Evolutionary conservation across 1,139 yeast species (phyloP), one percentile per base, ranked within the genome.

Genomic region (Protomyces lactucae-debilis): DNA sequence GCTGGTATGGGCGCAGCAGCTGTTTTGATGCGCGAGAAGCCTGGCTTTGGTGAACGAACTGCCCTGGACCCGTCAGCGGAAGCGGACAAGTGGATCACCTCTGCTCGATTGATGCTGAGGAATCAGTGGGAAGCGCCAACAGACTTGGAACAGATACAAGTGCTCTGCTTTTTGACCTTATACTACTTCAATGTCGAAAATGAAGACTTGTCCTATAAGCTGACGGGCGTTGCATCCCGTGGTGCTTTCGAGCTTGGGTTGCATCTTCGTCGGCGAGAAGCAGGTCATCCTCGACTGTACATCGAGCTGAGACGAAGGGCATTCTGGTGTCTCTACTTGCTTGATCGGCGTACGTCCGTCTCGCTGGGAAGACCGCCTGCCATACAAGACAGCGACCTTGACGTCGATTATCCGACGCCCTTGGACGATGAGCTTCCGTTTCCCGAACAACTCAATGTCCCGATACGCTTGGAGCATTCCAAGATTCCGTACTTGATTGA

Each of bases 401-500:
- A 59, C 40, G 63, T 59, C 23, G 55, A 40, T 3, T 59, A 52
- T 16, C 63, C 63, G 21, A 59, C 57, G 3, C 55, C 53, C 10
- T 57, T 59, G 14, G 57, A 59, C 45, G 63, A 59, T 40, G 12
- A 25, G 28, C 52, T 52, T 37, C 28, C 37, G 6, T 59, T 59
- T 18, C 63, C 63, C 8, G 45, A 59, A 32, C 63, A 59, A 35
- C 48, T 59, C 35, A 57, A 52, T 6, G 52, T 52, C 3, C 56
- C 63, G 6, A 28, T 59, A 25, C n/a, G 52, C 18, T n/a, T 59
- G 32, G 63, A 59, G n/a, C 57, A 52, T 9, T 59, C 63, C 39
- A 59, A 59, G 39, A 59, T 59, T 18, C 63, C 63, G n/a, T 59
- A 59, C 35, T 57, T 59, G 18, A 36, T 59, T 40, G 57, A 59